Base-by-base conservation (phyloP, 805 yeast genomes). In the Phaffomyces antillensis region DNA sequence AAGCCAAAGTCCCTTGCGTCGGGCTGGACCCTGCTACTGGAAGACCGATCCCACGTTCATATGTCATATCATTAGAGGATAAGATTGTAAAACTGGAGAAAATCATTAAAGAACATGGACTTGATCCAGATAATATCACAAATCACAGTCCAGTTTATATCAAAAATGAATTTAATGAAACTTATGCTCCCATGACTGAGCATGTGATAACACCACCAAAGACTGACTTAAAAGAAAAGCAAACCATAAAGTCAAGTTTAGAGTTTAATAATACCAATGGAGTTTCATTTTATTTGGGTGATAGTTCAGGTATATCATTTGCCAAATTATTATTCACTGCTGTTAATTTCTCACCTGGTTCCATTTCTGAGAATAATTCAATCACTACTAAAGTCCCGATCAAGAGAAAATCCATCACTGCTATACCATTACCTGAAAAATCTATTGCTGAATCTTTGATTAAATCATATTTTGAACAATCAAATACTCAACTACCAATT, bases 11-110 rank as follows among this genome's bases (percentile, higher is more conserved):
- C 3, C 86, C 84, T 7, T 89, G 97, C 64, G 79, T 87, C 5
- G 87, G 95, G 0, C 63, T 86, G 4, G 96, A 90, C 59, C 89
- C 95, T 0, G 87, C 89, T 7, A 86, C 96, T 0, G 95, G 96
- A 0, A 69, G 95, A 44, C 88, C 84, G 52, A 78, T 88, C 1
- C 95, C 96, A 0, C 67, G 97, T 34, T 83, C 88, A 3, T 84
- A 85, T 56, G 77, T 87, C 4, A 73, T 78, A 18, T 83, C 81
- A 53, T 65, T 88, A 46, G 96, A 88, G 58, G 81, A 78, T 45
- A 66, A 80, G 33, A 68, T 87, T 3, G 68, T 71, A 9, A 64
- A 65, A n/a, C 65, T 88, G 48, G 86, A 85, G 59, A 53, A 56
- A 7, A 65, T 71, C 46, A 59, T 86, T 26, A 60, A 63, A 46